A percentile compares a stretch with the other conserved stretches of the same genome.
Evolutionary conservation across 306 rosid genomes (phyloP).

Genomic region (Luffa aegyptiaca): DNA sequence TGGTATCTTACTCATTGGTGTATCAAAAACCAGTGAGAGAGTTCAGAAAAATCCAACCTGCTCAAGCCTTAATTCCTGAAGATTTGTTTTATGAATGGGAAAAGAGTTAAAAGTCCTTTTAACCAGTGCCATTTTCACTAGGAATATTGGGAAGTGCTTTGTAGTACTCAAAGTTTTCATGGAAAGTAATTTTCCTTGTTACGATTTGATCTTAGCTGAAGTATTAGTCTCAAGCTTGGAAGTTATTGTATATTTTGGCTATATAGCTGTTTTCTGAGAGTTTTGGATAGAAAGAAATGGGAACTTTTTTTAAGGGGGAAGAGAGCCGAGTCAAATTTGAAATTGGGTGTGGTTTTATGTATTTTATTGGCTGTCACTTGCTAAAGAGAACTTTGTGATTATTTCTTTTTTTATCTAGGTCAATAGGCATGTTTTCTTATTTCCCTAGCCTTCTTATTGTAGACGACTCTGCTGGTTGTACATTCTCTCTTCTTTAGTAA

Average conservation of each 20-base stretch:
- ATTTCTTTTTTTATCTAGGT: background rate
- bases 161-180: background rate
- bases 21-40: background rate
- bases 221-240: background rate
- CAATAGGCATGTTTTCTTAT: background rate
- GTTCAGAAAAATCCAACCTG: background rate
- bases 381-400: background rate
- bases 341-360: background rate
- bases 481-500: background rate
- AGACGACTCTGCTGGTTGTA: background rate
- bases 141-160: background rate
- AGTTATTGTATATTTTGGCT: background rate
- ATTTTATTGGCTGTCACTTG: background rate
- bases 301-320: background rate
- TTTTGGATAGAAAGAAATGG: background rate
- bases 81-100: background rate
- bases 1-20: background rate
- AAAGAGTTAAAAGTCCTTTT: background rate
- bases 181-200: background rate
- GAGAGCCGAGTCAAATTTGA: background rate
- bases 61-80: background rate
- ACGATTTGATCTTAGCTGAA: background rate
- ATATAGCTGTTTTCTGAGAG: background rate
- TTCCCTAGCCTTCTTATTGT: background rate
- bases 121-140: background rate